These are phyloP conservation scores for Verticillium longisporum DNA, from an alignment of 2,329 filamentous ascomycete species.

Conservation along the genomic window DNA sequence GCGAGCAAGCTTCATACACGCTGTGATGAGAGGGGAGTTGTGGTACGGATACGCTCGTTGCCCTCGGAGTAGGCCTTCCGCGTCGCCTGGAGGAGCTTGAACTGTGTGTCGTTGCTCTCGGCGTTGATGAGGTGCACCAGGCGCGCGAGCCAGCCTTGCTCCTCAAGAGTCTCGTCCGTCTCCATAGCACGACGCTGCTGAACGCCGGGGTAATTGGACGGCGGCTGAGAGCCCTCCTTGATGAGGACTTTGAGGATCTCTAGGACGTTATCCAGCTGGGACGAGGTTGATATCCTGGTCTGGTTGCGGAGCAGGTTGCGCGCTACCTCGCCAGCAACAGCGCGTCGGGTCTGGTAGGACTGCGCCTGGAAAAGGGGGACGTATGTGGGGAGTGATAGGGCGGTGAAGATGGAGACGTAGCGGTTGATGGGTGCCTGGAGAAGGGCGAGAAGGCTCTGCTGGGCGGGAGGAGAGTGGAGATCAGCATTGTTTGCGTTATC, in stretches of 20 bases:
- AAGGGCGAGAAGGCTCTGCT: constrained; percentile 82
- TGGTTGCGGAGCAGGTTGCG: constrained; percentile 76
- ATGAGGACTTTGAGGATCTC: constrained; percentile 87
- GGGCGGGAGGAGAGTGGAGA: constrained; percentile 78
- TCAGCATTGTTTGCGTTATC: constrained; percentile 95
- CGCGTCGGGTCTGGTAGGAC: constrained; percentile 84
- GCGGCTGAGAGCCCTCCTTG: constrained; percentile 80
- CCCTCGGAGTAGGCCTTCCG: constrained; percentile 84
- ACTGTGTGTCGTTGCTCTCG: constrained; percentile 86
- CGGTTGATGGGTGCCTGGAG: constrained; percentile 85
- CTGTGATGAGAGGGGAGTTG: constrained; percentile 89
- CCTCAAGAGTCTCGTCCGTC: constrained; percentile 95
- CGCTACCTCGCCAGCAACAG: constrained; percentile 84
- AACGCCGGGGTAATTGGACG: constrained; percentile 77
- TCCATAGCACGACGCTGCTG: constrained; percentile 70
- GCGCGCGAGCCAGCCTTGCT: constrained; percentile 93
- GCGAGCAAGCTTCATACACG: constrained; percentile 81
- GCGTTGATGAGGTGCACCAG: constrained; percentile 83
- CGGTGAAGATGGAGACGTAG: constrained; percentile 94
- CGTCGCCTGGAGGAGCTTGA: constrained; percentile 83
- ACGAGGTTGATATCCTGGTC: constrained; percentile 68
- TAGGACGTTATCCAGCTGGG: constrained; percentile 81
- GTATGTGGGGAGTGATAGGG: constrained; percentile 84
- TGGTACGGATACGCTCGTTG: constrained; percentile 93
- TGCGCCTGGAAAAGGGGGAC: constrained; percentile 85